Evolutionary conservation across 768 basidiomycete genomes (phyloP).

Genomic region (Mycena indigotica): DNA sequence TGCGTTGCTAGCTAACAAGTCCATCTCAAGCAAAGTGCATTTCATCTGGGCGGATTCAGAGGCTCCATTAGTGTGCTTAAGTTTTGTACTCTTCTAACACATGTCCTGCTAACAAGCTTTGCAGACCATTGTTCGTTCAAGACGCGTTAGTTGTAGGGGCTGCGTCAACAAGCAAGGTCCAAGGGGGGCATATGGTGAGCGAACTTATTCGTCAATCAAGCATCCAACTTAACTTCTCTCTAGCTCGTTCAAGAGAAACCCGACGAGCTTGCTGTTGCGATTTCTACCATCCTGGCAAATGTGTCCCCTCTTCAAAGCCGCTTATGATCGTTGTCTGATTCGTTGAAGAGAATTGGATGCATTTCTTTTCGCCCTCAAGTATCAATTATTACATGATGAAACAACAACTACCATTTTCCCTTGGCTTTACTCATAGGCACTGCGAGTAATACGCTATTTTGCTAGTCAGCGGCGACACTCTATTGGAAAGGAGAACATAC

Average conservation of each 20-base stretch:
- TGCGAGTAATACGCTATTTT: no score
- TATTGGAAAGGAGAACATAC: no score
- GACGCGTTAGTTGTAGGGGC: constrained; percentile 28
- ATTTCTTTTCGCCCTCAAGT: no score
- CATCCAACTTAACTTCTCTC: neutral
- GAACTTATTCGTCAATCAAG: neutral
- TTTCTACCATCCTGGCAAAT: constrained; percentile 25
- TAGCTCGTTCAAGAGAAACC: constrained; percentile 36
- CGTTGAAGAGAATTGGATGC: no score
- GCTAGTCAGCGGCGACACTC: no score
- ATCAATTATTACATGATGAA: no score
- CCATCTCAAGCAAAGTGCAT: constrained; percentile 4
- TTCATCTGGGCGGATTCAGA: constrained; percentile 12
- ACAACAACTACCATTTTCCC: no score
- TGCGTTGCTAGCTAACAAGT: neutral
- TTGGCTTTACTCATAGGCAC: no score
- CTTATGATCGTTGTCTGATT: neutral
- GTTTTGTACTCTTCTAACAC: neutral
- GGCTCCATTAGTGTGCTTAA: constrained; percentile 19
- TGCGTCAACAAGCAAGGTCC: constrained; percentile 29
- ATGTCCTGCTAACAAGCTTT: neutral
- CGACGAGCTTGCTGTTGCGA: constrained; percentile 28
- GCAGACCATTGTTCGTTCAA: constrained; percentile 30
- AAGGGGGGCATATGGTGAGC: constrained; percentile 34
- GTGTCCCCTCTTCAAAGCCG: neutral